phyloP scores from a whole-genome alignment of 345 rosid genomes.

The Mallotus nudiflorus region DNA sequence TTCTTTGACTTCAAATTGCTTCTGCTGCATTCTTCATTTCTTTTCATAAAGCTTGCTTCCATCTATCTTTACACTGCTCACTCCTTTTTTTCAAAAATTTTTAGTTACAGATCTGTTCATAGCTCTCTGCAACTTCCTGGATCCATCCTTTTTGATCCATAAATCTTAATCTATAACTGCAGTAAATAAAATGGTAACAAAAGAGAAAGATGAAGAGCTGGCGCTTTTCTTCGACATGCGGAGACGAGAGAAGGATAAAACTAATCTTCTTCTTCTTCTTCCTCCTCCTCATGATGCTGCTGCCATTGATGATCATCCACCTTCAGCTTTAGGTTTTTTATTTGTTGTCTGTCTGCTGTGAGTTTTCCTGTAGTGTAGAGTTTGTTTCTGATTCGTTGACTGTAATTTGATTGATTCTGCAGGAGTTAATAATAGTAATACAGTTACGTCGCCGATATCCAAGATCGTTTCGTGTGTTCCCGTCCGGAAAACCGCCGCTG shows the following conservation, averaged over 20 bases:
- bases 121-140: too few relatives aligned
- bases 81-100: neutral
- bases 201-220: constrained; percentile 33
- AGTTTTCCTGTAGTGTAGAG: neutral
- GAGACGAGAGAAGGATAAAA: constrained; percentile 21
- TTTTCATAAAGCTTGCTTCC: too few relatives aligned
- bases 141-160: too few relatives aligned
- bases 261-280: neutral
- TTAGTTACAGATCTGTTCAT: constrained; percentile 4
- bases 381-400: neutral
- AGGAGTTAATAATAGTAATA: neutral
- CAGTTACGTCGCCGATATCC: neutral
- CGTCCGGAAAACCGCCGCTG: constrained; percentile 25
- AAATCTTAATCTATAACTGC: too few relatives aligned
- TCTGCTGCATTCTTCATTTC: neutral
- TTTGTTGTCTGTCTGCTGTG: neutral
- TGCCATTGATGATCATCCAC: too few relatives aligned
- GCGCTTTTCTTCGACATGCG: constrained; percentile 28
- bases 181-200: constrained; percentile 29
- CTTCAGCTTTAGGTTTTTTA: too few relatives aligned
- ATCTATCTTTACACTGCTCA: too few relatives aligned
- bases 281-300: constrained; percentile 6
- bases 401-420: neutral
- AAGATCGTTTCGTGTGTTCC: constrained; percentile 16
- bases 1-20: neutral